Evolutionary conservation across 2,329 filamentous ascomycete genomes (phyloP).

Genomic region (Sphaerulina populicola): DNA sequence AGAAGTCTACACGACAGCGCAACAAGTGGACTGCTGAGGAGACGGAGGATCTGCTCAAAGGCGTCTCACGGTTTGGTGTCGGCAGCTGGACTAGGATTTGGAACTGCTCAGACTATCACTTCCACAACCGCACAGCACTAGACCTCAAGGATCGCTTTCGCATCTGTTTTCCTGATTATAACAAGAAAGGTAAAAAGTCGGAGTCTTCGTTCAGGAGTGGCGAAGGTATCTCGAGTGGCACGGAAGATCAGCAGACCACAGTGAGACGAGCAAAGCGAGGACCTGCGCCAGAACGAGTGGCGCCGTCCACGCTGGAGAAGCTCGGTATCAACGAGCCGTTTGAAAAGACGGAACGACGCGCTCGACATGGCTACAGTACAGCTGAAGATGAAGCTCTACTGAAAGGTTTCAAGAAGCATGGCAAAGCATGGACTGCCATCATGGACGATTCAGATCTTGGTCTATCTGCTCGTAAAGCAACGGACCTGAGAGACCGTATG

Average conservation of each 20-base stretch:
- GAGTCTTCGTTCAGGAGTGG: not conserved
- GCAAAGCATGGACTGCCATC: slow-evolving; percentile 54
- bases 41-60: slow-evolving; percentile 49
- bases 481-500: slow-evolving; percentile 55
- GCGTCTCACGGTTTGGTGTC: slow-evolving; percentile 53
- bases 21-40: slow-evolving; percentile 57
- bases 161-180: slow-evolving; percentile 26
- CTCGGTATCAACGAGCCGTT: slow-evolving; percentile 47
- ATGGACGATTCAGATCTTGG: slow-evolving; percentile 47
- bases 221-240: not conserved
- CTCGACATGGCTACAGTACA: slow-evolving; percentile 48
- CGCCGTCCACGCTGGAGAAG: slow-evolving; percentile 31
- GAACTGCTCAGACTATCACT: slow-evolving; percentile 48
- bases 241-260: not conserved
- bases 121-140: slow-evolving; percentile 51
- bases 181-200: slow-evolving; percentile 9
- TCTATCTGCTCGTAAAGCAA: slow-evolving; percentile 46
- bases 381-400: slow-evolving; percentile 52
- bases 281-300: slow-evolving; percentile 24
- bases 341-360: slow-evolving; percentile 44
- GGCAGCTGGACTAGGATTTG: slow-evolving; percentile 59
- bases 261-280: slow-evolving; percentile 17
- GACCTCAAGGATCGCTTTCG: slow-evolving; percentile 54
- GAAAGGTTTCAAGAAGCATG: slow-evolving; percentile 51
- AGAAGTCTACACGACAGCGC: slow-evolving; percentile 21